Evolutionary conservation across 768 basidiomycete species (phyloP).

Genomic region (Tylopilus sp.): DNA sequence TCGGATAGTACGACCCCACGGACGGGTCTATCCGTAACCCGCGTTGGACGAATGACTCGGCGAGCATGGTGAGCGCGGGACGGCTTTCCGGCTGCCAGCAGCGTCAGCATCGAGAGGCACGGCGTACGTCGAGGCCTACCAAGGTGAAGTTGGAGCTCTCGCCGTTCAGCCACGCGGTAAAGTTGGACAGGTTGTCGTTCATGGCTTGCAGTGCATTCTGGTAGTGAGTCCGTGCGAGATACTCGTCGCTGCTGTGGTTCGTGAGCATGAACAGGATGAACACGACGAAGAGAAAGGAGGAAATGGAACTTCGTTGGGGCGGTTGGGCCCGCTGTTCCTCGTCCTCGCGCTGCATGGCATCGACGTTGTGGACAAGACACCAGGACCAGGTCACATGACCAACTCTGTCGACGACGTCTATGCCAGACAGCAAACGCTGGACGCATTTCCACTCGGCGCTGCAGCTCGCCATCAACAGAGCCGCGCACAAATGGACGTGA

Average conservation of each 20-base stretch:
- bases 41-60: slow-evolving; percentile 46
- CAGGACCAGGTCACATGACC: slow-evolving; percentile 24
- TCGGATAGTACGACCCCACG: slow-evolving; percentile 60
- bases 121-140: slow-evolving; percentile 38
- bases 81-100: slow-evolving; percentile 46
- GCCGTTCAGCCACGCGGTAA: slow-evolving; percentile 71
- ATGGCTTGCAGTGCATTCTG: slow-evolving; percentile 60
- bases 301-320: slow-evolving; percentile 57
- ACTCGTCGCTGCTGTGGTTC: slow-evolving; percentile 69
- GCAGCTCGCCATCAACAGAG: slow-evolving; percentile 50
- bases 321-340: slow-evolving; percentile 25
- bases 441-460: slow-evolving; percentile 49
- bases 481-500: slow-evolving; percentile 54
- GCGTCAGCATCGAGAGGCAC: slow-evolving; percentile 3
- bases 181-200: slow-evolving; percentile 64
- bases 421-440: slow-evolving; percentile 45
- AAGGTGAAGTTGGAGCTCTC: slow-evolving; percentile 62
- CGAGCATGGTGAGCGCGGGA: slow-evolving; percentile 41
- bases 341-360: slow-evolving; percentile 31
- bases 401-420: not conserved
- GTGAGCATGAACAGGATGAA: slow-evolving; percentile 79
- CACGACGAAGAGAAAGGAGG: slow-evolving; percentile 70
- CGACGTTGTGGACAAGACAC: not conserved
- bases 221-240: slow-evolving; percentile 59
- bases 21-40: slow-evolving; percentile 44